phyloP scores from a whole-genome alignment of 257 asterid species.

The Eustoma russellianum region DNA sequence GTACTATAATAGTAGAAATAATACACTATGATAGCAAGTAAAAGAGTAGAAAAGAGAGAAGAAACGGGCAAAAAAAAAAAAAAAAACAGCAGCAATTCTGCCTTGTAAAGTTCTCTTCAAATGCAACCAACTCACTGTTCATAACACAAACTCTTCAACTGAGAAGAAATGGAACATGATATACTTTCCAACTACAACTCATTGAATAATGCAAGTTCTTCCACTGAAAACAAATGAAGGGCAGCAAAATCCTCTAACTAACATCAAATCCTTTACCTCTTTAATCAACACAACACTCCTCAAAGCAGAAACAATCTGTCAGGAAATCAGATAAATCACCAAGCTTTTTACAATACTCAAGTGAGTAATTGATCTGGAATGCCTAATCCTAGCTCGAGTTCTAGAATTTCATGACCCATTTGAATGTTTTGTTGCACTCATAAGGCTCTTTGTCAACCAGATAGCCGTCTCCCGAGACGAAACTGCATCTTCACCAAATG shows the following conservation, averaged over 20 bases:
- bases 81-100: no score
- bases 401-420: constrained; percentile 30
- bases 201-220: background rate
- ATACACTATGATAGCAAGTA: no score
- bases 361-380: background rate
- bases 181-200: background rate
- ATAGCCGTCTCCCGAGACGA: constrained; percentile 95
- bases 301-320: constrained; percentile 7
- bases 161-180: background rate
- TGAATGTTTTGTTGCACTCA: constrained; percentile 53
- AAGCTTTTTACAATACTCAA: constrained; percentile 4
- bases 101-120: no score
- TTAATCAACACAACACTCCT: constrained; percentile 9
- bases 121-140: background rate
- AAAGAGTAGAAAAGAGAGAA: no score
- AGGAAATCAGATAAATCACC: constrained; percentile 3
- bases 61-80: no score
- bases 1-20: no score
- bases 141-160: background rate
- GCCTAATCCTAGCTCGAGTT: constrained; percentile 3
- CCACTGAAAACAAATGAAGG: background rate
- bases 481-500: constrained; percentile 74
- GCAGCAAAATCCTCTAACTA: background rate
- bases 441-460: constrained; percentile 80
- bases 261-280: background rate